phyloP scores from a whole-genome alignment of 2,329 filamentous ascomycete genomes.

The Arthrinium phaeospermum region DNA sequence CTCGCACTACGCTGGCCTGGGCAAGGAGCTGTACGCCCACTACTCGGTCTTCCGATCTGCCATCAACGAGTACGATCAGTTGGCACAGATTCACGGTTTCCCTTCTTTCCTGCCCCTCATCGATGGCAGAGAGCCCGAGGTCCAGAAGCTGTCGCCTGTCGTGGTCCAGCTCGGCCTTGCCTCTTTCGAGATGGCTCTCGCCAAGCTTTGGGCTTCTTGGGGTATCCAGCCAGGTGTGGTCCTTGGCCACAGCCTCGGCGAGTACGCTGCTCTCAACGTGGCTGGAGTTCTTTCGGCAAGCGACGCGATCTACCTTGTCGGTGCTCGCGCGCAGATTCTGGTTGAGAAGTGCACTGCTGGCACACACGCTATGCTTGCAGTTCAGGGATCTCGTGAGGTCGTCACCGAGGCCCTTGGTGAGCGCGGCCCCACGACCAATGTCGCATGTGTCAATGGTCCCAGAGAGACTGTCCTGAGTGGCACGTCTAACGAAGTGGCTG shows the following conservation, averaged over 20 bases:
- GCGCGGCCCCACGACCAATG: slow-evolving; percentile 46
- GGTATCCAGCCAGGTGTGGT: slow-evolving; percentile 61
- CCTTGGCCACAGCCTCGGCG: slow-evolving; percentile 69
- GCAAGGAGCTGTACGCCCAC: slow-evolving; percentile 55
- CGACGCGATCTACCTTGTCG: slow-evolving; percentile 76
- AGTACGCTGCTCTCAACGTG: slow-evolving; percentile 74
- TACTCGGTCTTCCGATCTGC: slow-evolving; percentile 55
- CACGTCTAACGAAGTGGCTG: slow-evolving; percentile 45
- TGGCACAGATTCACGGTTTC: slow-evolving; percentile 56
- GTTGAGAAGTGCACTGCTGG: slow-evolving; percentile 68
- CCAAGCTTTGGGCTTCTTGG: slow-evolving; percentile 61
- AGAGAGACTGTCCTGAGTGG: slow-evolving; percentile 76
- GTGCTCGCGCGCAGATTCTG: slow-evolving; percentile 68
- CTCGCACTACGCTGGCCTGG: slow-evolving; percentile 57
- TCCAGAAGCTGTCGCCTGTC: slow-evolving; percentile 54
- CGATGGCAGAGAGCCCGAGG: slow-evolving; percentile 49
- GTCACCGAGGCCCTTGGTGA: slow-evolving; percentile 58
- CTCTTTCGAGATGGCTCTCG: slow-evolving; percentile 63
- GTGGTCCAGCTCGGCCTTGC: slow-evolving; percentile 60
- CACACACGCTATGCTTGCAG: slow-evolving; percentile 65
- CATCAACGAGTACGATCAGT: slow-evolving; percentile 62
- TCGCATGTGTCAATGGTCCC: slow-evolving; percentile 78
- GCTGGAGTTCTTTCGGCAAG: slow-evolving; percentile 73
- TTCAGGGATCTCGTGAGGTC: slow-evolving; percentile 54
- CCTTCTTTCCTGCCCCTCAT: slow-evolving; percentile 62